Conservation (phyloP, 208 protist species). For the Crithidia acanthocephali region DNA sequence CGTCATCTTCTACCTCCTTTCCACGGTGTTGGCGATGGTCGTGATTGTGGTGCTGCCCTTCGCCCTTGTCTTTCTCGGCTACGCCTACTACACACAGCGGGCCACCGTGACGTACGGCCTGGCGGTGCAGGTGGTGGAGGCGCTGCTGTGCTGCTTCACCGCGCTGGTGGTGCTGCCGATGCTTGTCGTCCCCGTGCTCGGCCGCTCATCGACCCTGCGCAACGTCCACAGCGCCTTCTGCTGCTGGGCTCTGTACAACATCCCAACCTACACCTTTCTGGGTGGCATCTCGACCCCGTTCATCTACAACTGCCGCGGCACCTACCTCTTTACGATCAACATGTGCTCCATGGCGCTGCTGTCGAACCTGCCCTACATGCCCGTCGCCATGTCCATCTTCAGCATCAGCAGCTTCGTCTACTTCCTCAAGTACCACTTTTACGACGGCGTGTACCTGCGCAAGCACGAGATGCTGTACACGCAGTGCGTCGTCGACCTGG, state of each 20-base stretch:
- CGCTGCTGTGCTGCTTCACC: conserved; percentile 45
- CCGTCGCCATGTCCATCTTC: conserved; percentile 48
- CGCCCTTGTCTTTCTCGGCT: conserved; percentile 44
- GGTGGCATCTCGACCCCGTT: conserved; percentile 47
- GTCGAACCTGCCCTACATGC: conserved; percentile 70
- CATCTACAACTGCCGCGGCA: conserved; percentile 60
- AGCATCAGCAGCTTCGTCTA: conserved; percentile 52
- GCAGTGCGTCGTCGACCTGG: conserved; percentile 48
- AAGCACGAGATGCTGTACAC: conserved; percentile 39
- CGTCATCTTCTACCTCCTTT: conserved; percentile 26
- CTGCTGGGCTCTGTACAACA: conserved; percentile 67
- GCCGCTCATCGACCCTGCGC: conserved; percentile 31
- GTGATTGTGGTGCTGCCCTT: conserved; percentile 53
- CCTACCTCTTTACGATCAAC: conserved; percentile 54
- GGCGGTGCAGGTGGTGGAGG: conserved; percentile 36
- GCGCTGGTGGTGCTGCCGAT: conserved; percentile 57
- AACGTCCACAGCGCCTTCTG: conserved; percentile 57
- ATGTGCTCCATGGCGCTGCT: conserved; percentile 73
- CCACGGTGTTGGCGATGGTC: conserved; percentile 48
- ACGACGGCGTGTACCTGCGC: conserved; percentile 47
- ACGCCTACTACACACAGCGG: conserved; percentile 45
- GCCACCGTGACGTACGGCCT: conserved; percentile 33
- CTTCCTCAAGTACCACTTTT: conserved; percentile 69
- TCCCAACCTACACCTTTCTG: conserved; percentile 74
- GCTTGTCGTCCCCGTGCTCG: conserved; percentile 37